Evolutionary conservation across 1,284 basidiomycete genomes (phyloP).

Genomic region (Cutaneotrichosporon cutaneum): DNA sequence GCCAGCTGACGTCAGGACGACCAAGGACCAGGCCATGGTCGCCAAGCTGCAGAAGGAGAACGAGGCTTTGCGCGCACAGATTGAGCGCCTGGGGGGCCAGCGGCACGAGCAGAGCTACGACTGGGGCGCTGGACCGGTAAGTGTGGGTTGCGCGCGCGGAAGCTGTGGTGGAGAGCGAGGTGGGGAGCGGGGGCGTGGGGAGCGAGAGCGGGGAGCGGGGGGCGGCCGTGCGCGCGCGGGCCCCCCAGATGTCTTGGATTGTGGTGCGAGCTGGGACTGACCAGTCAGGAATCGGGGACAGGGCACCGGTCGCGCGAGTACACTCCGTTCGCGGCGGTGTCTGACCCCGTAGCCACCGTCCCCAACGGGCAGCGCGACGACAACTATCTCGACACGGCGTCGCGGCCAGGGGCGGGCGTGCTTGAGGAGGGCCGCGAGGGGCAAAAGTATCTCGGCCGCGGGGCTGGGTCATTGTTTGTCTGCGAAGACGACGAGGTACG

Average conservation of each 20-base stretch:
- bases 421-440: conserved; percentile 22
- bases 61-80: conserved; percentile 15
- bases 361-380: conserved; percentile 18
- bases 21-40: conserved; percentile 24
- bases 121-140: conserved; percentile 3
- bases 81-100: conserved; percentile 10
- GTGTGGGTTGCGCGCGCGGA: not conserved
- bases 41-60: conserved; percentile 23
- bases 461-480: conserved; percentile 28
- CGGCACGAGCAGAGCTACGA: conserved; percentile 4
- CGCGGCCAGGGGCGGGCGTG: conserved; percentile 14
- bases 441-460: conserved; percentile 26
- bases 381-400: conserved; percentile 21
- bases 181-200: no score
- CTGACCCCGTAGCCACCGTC: conserved; percentile 12
- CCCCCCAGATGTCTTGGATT: not conserved
- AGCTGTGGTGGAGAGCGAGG: not conserved
- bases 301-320: conserved; percentile 13
- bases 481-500: conserved; percentile 25
- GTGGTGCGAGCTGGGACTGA: not conserved
- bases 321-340: conserved; percentile 21
- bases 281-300: not conserved
- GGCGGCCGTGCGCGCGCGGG: not conserved
- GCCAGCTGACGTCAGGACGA: conserved; percentile 17
- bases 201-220: not conserved